Base-by-base conservation (phyloP, 2,329 filamentous ascomycete species). In the Daldinia sp. region DNA sequence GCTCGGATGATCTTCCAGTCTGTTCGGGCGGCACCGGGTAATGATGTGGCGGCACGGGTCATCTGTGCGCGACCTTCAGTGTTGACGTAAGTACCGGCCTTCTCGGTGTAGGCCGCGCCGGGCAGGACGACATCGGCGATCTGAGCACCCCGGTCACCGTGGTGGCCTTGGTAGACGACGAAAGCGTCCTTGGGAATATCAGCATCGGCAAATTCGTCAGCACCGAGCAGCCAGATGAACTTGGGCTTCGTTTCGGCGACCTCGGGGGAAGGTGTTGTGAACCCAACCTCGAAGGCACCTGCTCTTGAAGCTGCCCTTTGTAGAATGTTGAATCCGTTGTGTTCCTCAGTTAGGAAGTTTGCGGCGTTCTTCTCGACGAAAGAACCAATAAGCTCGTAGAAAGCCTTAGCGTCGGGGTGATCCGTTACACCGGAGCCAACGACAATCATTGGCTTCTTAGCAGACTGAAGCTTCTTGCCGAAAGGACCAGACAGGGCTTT, bases 1-100 rank as follows among this genome's bases (percentile, higher is more conserved):
- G 95, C 95, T 68, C 95, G 92, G 71, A 99, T 89, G 74, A 99
- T 98, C 87, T 98, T 99, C 95, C 95, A 99, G 81, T 99, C 95
- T 67, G 95, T 94, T 75, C 95, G 88, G 58, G 94, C 88, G 54
- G 93, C 95, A 63, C 95, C 95, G 21, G 93, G 92, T 68, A 97
- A 84, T 45, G 91, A 91, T 34, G 93, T 96, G 27, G 95, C 95
- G 48, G 92, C 90, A 69, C 95, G 91, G 55, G 92, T 95, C 83
- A 97, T 90, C 81, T 99, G 95, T 19, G 95, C 93, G 72, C 95
- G 92, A 58, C 95, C 95, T 80, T 99, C 95, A 0, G 95, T 98
- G 87, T 98, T 99, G 80, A 99, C 87, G 75, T 96, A 99, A 43
- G 95, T 99, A 63, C 89, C 94, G 21, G 90, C 88, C 84, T 98